phyloP scores from a whole-genome alignment of 2,329 filamentous ascomycete genomes.

The Lasiodiplodia theobromae region DNA sequence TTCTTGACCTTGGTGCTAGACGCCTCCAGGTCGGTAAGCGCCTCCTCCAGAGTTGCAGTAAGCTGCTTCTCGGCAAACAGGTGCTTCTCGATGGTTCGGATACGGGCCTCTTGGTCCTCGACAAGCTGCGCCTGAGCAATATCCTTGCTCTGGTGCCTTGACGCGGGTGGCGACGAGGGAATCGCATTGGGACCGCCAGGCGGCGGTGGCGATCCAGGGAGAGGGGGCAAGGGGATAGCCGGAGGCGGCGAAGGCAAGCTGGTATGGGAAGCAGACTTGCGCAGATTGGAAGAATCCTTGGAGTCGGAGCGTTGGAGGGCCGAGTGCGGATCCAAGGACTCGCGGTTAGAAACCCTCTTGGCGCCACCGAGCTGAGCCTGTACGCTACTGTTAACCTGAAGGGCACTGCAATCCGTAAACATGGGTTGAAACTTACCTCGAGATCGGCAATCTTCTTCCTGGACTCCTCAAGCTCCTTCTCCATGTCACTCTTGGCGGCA shows the following conservation, averaged over 20 bases:
- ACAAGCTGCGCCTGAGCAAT: constrained; percentile 78
- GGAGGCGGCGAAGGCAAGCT: constrained; percentile 93
- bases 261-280: constrained; percentile 82
- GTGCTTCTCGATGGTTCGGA: constrained; percentile 96
- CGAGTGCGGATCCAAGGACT: constrained; percentile 48
- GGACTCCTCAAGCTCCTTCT: constrained; percentile 77
- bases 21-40: constrained; percentile 88
- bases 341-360: constrained; percentile 56
- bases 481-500: constrained; percentile 53
- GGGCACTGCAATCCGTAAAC: background rate
- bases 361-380: constrained; percentile 69
- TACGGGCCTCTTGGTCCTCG: constrained; percentile 94
- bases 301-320: constrained; percentile 24
- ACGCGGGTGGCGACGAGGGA: constrained; percentile 63
- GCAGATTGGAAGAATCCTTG: constrained; percentile 64
- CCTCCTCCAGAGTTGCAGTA: constrained; percentile 93
- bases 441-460: constrained; percentile 76
- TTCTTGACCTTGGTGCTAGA: constrained; percentile 91
- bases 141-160: constrained; percentile 83
- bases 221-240: constrained; percentile 91
- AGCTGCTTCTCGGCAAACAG: constrained; percentile 95
- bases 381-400: constrained; percentile 36
- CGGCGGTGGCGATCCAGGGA: constrained; percentile 64
- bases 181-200: constrained; percentile 41
- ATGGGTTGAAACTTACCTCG: constrained; percentile 65